These are phyloP conservation scores for Aspergillus carbonarius DNA, from an alignment of 2,329 filamentous ascomycete species.

Conservation along the genomic window DNA sequence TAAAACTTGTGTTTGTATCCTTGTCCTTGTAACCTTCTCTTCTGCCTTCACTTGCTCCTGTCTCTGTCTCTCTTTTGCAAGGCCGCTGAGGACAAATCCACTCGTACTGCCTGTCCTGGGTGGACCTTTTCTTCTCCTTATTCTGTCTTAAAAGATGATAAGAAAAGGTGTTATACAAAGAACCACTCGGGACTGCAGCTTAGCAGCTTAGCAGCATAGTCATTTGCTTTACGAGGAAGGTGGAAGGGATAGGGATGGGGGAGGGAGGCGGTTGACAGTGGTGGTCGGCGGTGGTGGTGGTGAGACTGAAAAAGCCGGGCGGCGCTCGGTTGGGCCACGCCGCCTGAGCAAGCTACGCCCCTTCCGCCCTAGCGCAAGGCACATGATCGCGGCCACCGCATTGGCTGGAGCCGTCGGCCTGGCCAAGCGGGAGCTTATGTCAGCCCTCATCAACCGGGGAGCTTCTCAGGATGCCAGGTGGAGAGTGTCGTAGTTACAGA, in stretches of 20 bases:
- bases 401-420: not conserved
- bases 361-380: slow-evolving; percentile 11
- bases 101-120: slow-evolving; percentile 20
- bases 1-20: slow-evolving; percentile 9
- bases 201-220: slow-evolving; percentile 36
- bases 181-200: slow-evolving; percentile 32
- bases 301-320: slow-evolving; percentile 25
- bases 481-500: slow-evolving; percentile 16
- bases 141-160: slow-evolving; percentile 32
- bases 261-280: slow-evolving; percentile 13
- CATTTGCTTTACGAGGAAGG: slow-evolving; percentile 41
- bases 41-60: slow-evolving; percentile 10
- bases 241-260: slow-evolving; percentile 10
- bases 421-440: slow-evolving; percentile 22
- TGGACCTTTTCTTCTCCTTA: slow-evolving; percentile 21
- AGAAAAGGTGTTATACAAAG: slow-evolving; percentile 36
- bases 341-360: slow-evolving; percentile 10
- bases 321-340: slow-evolving; percentile 19
- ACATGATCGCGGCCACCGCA: slow-evolving; percentile 15
- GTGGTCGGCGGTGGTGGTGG: slow-evolving; percentile 16
- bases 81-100: slow-evolving; percentile 10
- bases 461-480: slow-evolving; percentile 32
- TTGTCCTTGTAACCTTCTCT: slow-evolving; percentile 18
- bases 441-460: slow-evolving; percentile 22
- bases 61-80: slow-evolving; percentile 10